Evolutionary conservation across 441 rosid species (phyloP).

Genomic region (Adansonia rubrostipa): DNA sequence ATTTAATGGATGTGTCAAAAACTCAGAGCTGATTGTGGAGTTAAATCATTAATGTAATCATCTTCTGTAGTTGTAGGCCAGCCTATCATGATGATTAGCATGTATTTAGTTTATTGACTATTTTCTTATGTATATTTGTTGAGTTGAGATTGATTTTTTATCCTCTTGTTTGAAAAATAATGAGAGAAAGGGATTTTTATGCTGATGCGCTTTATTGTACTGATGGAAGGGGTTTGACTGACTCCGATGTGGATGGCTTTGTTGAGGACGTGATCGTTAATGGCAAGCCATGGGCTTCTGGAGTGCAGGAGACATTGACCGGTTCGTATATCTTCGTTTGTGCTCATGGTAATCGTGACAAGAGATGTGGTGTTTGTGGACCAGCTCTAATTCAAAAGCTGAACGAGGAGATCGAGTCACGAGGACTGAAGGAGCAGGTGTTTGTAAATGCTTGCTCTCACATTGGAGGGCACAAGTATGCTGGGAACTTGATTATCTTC

Average conservation of each 20-base stretch:
- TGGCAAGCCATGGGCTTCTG: conserved; percentile 76
- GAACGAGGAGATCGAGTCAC: conserved; percentile 57
- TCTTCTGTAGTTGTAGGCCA: conserved; percentile 7
- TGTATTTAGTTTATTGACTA: not conserved
- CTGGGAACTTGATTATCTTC: conserved; percentile 83
- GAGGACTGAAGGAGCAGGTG: conserved; percentile 62
- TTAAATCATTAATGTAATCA: not conserved
- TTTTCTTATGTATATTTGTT: conserved; percentile 14
- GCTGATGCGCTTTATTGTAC: conserved; percentile 18
- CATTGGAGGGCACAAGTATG: conserved; percentile 95
- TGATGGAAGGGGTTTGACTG: conserved; percentile 63
- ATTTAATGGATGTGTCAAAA: not conserved
- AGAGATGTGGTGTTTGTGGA: conserved; percentile 97
- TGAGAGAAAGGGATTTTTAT: conserved; percentile 1
- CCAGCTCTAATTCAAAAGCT: conserved; percentile 78
- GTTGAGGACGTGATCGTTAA: conserved; percentile 88
- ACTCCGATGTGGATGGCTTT: conserved; percentile 62
- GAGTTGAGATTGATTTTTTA: not conserved
- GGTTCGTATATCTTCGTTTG: conserved; percentile 86
- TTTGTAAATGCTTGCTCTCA: conserved; percentile 83
- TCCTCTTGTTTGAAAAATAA: conserved; percentile 5
- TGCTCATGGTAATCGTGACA: conserved; percentile 88
- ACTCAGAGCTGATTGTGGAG: not conserved
- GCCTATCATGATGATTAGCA: not conserved
- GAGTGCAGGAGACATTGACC: conserved; percentile 57